Conservation (phyloP, 2,329 filamentous ascomycete genomes). For the Diaporthe eres region DNA sequence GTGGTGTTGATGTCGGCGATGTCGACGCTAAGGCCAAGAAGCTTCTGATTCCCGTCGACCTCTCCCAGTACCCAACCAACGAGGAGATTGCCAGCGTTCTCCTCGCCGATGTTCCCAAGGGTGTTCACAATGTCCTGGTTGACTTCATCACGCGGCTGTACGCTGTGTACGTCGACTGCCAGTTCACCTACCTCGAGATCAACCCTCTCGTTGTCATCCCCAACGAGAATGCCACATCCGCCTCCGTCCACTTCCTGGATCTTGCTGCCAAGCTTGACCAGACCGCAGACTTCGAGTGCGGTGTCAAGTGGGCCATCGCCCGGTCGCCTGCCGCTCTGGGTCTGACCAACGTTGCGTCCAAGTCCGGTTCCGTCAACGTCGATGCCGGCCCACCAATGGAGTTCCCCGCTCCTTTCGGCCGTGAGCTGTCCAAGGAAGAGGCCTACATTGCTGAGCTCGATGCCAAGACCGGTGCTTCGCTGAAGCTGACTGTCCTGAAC, state of each 20-base stretch:
- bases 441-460: constrained; percentile 99
- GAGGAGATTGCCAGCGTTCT: constrained; percentile 88
- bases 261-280: constrained; percentile 98
- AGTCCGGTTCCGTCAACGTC: constrained; percentile 85
- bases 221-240: constrained; percentile 91
- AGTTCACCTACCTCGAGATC: constrained; percentile 99
- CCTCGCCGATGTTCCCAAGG: constrained; percentile 93
- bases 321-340: constrained; percentile 91
- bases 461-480: constrained; percentile 98
- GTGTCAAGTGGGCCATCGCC: constrained; percentile 98
- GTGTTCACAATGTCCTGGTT: constrained; percentile 97
- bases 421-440: constrained; percentile 98
- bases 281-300: constrained; percentile 99
- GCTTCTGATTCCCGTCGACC: constrained; percentile 96
- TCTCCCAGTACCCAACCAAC: constrained; percentile 95
- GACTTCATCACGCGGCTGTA: constrained; percentile 99
- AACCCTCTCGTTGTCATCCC: constrained; percentile 99
- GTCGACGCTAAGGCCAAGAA: constrained; percentile 99
- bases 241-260: constrained; percentile 97
- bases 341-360: constrained; percentile 75
- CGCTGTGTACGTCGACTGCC: constrained; percentile 99
- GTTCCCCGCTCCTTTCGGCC: constrained; percentile 98
- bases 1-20: constrained; percentile 99
- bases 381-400: constrained; percentile 98
- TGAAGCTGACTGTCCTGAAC: constrained; percentile 98